Evolutionary conservation across 768 basidiomycete species (phyloP).

Genomic region (Coprinellus micaceus): DNA sequence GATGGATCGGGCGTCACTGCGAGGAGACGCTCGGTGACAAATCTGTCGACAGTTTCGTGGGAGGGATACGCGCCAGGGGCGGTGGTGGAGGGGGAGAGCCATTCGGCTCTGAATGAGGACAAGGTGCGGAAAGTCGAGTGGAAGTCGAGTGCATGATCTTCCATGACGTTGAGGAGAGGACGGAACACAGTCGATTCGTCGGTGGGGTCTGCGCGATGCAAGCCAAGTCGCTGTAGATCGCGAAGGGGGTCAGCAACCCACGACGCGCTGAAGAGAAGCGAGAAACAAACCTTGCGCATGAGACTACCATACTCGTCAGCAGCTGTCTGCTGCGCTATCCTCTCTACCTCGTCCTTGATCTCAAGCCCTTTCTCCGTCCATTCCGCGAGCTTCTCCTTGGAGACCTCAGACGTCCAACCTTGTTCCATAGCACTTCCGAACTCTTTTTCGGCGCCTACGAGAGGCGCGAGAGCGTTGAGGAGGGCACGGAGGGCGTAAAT

Average conservation of each 20-base stretch:
- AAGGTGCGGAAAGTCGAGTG: slow-evolving; percentile 79
- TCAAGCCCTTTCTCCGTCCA: slow-evolving; percentile 61
- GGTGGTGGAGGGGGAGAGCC: neutral
- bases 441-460: slow-evolving; percentile 76
- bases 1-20: slow-evolving; percentile 43
- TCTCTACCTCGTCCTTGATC: slow-evolving; percentile 58
- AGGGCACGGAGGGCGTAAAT: slow-evolving; percentile 77
- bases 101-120: slow-evolving; percentile 51
- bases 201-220: slow-evolving; percentile 47
- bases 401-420: slow-evolving; percentile 62
- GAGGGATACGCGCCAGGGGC: neutral
- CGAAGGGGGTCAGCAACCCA: neutral
- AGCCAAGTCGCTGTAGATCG: slow-evolving; percentile 63
- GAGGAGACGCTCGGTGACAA: slow-evolving; percentile 42
- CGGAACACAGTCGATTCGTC: slow-evolving; percentile 63
- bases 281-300: slow-evolving; percentile 61
- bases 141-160: slow-evolving; percentile 78
- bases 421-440: slow-evolving; percentile 47
- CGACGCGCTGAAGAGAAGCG: neutral
- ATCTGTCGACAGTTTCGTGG: slow-evolving; percentile 30
- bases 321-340: slow-evolving; percentile 54
- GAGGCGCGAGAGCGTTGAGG: slow-evolving; percentile 72
- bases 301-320: slow-evolving; percentile 60
- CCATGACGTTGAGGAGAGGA: slow-evolving; percentile 74
- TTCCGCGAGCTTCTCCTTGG: slow-evolving; percentile 50